Evolutionary conservation across 2,329 filamentous ascomycete genomes (phyloP), one percentile per base, ranked within the genome.

Genomic region (Westerdykella aurantiaca): DNA sequence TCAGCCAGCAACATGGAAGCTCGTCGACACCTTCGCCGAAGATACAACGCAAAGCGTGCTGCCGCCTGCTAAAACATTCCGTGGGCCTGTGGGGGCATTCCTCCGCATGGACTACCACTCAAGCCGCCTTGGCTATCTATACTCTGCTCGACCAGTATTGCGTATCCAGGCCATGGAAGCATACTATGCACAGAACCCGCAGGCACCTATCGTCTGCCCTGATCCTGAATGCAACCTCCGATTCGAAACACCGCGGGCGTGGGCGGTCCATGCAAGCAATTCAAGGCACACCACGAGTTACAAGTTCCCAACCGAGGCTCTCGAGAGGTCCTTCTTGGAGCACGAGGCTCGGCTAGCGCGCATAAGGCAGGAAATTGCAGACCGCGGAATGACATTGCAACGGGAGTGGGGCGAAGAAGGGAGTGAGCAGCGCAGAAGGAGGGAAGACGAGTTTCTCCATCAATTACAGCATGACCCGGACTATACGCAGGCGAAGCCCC

Each of bases 51-150:
- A 35, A 11, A 16, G 41, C n/a, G 35, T 47, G 5, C 5, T 38
- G 13, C 45, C 45, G 31, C 45, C 45, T 6, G 22, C 6, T 18
- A 47, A 39, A 17, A 37, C n/a, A 37, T 42, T 31, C 16, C 25
- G 13, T 25, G 45, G 45, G 31, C 45, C 38, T 16, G 45, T 47
- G 3, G 45, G 45, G 25, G 34, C 34, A 29, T 47, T 31, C 35
- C 7, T 17, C 4, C 34, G 38, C 25, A 17, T 23, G 35, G 17
- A 21, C 13, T 39, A 44, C 38, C 17, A 44, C 5, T 12, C 22
- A 6, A 4, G n/a, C 2, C 16, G 37, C 7, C 10, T 39, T 38
- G 10, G 2, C 33, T 13, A 37, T 6, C 16, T 35, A 16, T 2
- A 37, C 6, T 5, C 10, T 29, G 45, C 41, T 16, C 34, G 25